These are phyloP conservation scores for Coleophoma cylindrospora DNA, from an alignment of 2,329 filamentous ascomycete genomes.

Conservation along the genomic window DNA sequence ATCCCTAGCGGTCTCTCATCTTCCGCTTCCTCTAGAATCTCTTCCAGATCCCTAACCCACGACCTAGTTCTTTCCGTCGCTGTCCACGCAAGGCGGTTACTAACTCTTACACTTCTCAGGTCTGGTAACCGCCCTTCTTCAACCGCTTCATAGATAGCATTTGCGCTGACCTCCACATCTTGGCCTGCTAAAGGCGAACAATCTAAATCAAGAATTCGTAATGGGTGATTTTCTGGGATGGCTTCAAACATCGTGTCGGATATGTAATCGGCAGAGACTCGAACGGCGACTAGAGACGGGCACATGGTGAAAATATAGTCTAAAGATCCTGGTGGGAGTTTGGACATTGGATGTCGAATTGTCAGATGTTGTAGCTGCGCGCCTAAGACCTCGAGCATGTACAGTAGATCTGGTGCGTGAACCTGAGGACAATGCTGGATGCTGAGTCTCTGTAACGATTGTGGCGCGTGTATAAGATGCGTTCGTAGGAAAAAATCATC, in stretches of 20 bases:
- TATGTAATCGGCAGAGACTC: constrained; percentile 27
- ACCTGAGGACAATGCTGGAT: constrained; percentile 27
- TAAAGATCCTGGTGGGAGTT: constrained; percentile 16
- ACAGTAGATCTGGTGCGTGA: constrained; percentile 11
- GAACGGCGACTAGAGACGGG: constrained; percentile 18
- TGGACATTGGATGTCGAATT: constrained; percentile 26
- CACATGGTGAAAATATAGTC: constrained; percentile 19
- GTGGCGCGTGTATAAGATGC: constrained; percentile 16
- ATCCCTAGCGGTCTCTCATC: constrained; percentile 19
- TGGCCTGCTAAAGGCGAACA: constrained; percentile 20
- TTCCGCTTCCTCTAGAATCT: constrained; percentile 22
- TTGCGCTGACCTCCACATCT: constrained; percentile 18
- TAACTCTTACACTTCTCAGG: constrained; percentile 25
- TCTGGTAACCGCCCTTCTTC: constrained; percentile 18
- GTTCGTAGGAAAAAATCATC: constrained; percentile 20
- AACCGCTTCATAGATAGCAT: constrained; percentile 20
- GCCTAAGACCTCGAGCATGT: constrained; percentile 17
- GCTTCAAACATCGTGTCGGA: constrained; percentile 17
- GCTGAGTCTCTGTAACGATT: constrained; percentile 18
- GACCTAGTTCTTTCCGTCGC: constrained; percentile 14
- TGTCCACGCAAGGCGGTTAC: constrained; percentile 23
- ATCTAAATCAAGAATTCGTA: constrained; percentile 26
- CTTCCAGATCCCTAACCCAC: constrained; percentile 19
- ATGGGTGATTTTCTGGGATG: constrained; percentile 12
- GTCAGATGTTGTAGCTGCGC: constrained; percentile 22